These are phyloP conservation scores for Trichoderma semiorbis DNA, from an alignment of 2,329 filamentous ascomycete species.

Conservation along the genomic window DNA sequence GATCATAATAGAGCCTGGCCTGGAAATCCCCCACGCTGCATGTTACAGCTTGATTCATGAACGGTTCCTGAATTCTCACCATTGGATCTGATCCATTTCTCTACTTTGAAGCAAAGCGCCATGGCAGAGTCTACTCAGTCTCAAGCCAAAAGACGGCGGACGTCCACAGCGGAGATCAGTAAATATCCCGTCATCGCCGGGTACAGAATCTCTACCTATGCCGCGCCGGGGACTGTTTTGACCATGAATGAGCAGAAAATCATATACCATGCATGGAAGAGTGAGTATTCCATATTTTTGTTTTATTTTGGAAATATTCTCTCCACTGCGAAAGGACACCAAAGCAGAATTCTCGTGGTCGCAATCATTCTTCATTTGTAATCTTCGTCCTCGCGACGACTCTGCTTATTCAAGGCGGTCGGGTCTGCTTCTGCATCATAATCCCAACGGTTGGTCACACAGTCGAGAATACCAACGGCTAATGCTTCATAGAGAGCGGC, in stretches of 20 bases:
- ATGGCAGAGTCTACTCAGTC: constrained; percentile 1
- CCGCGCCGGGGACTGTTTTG: background rate
- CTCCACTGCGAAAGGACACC: background rate
- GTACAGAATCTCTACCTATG: constrained; percentile 6
- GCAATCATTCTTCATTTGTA: background rate
- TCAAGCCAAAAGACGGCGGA: background rate
- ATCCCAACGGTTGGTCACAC: no score
- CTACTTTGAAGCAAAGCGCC: background rate
- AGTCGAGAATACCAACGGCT: background rate
- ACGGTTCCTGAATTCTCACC: no score
- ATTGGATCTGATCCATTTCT: no score
- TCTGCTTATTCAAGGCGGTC: background rate
- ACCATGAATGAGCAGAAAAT: constrained; percentile 5
- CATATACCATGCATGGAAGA: constrained; percentile 1
- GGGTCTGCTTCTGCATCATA: background rate
- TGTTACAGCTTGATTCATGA: background rate
- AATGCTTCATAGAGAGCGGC: background rate
- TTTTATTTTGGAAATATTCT: background rate
- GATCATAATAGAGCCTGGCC: background rate
- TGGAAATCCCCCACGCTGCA: background rate
- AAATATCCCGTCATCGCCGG: constrained; percentile 8
- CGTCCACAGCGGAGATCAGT: background rate
- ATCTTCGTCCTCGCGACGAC: background rate
- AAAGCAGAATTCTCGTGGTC: background rate
- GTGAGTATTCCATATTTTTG: background rate